A percentile compares a stretch with the other conserved stretches of the same genome.
Conservation (phyloP, 2,329 filamentous ascomycete genomes). For the Fusarium globosum region DNA sequence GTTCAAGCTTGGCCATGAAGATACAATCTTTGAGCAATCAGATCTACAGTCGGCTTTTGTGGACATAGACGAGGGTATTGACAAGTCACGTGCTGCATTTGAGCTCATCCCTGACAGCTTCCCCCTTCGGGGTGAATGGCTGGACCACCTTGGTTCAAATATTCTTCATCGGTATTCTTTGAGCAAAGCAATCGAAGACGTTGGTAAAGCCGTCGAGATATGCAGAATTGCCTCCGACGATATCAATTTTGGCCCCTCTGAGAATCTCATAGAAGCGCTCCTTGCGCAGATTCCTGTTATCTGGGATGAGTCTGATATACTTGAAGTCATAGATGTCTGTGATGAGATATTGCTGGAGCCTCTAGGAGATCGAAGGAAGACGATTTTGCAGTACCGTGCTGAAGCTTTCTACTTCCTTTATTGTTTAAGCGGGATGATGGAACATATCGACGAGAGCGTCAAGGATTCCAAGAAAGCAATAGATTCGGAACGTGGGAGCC, state of each 20-base stretch:
- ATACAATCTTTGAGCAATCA: neutral
- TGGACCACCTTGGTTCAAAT: neutral
- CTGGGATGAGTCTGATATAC: neutral
- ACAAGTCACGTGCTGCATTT: neutral
- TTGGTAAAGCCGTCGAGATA: neutral
- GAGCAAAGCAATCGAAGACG: neutral
- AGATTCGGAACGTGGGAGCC: neutral
- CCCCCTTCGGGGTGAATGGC: neutral
- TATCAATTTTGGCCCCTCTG: neutral
- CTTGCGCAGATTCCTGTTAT: neutral
- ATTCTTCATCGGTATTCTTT: neutral
- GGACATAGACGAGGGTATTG: neutral
- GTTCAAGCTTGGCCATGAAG: too few relatives aligned
- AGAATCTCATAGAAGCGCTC: neutral
- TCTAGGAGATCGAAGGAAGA: neutral
- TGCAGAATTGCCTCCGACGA: rapidly evolving
- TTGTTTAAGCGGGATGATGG: neutral
- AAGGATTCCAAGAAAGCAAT: neutral
- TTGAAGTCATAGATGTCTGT: neutral
- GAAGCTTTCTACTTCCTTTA: neutral
- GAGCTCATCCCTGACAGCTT: neutral
- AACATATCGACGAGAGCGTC: neutral
- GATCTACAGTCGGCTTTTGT: rapidly evolving
- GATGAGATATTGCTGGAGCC: rapidly evolving
- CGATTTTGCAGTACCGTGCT: neutral